Base-by-base conservation (phyloP, 257 asterid genomes). In the Solanum chilense region DNA sequence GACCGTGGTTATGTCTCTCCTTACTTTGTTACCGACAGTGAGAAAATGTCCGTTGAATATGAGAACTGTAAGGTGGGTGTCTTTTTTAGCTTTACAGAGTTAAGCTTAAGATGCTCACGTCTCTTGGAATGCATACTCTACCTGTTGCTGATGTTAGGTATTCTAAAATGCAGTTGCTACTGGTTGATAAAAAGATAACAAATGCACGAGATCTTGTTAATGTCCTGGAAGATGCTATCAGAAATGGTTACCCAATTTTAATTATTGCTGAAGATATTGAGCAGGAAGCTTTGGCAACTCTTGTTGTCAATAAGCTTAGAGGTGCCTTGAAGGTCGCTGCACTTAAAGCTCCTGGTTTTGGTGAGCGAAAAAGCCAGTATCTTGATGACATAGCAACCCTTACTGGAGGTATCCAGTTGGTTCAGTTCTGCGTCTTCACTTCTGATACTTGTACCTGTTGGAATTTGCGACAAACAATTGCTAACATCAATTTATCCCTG, bases 321-420 rank as follows among this genome's bases (percentile, higher is more conserved):
- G 99, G 99, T 16, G 92, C 99, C 7, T 86, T 97, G 86, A 96
- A 97, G 91, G 95, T 97, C 68, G 99, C 98, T 82, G 99, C 99
- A 62, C 94, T 97, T n/a, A 97, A 97, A 92, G 99, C 99, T 85
- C 99, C 99, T 88, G 99, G 99, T 9, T 97, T 97, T 90, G 99
- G 99, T 89, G 99, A 95, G 87, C 91, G 99, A 77, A 97, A 97
- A 90, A 94, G 97, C 87, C 98, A 97, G 83, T 97, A 97, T 93
- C 99, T 97, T 87, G 99, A 97, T 86, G 99, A 97, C 89, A 95
- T 97, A 89, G 99, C 99, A 60, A 91, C 91, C 85, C 87, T 97
- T 87, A 95, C 99, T 6, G 99, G 99, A 96, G 99, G 99, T 95
- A 90, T 82, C 44, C 21, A 80, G 33, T 82, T 77, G 78, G 14